phyloP scores from a whole-genome alignment of 331 rosid genomes.

The Malus hybrid region DNA sequence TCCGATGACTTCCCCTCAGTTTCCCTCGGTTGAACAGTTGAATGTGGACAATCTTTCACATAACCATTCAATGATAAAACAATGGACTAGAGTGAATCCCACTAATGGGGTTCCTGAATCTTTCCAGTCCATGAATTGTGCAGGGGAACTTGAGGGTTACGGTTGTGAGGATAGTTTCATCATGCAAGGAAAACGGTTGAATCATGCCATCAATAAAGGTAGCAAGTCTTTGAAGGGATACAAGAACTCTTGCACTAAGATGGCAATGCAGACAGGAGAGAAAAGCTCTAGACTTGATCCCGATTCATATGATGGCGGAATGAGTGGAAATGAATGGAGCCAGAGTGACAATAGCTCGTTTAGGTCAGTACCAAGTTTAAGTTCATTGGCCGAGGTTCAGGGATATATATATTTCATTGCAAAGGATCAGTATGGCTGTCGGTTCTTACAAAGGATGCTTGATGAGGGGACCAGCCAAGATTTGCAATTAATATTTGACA shows the following conservation, averaged over 20 bases:
- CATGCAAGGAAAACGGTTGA: conserved; percentile 23
- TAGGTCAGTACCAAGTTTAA: conserved; percentile 6
- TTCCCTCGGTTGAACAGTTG: background rate
- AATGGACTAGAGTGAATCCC: conserved; percentile 14
- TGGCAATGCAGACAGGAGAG: conserved; percentile 5
- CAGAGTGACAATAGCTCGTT: conserved; percentile 9
- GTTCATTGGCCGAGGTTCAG: conserved; percentile 28
- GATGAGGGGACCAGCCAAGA: conserved; percentile 41
- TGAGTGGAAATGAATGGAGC: conserved; percentile 10
- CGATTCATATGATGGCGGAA: background rate
- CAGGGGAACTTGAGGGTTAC: conserved; percentile 11
- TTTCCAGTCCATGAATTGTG: conserved; percentile 3
- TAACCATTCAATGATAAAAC: conserved; percentile 8
- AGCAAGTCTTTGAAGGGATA: conserved; percentile 5
- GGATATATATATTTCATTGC: conserved; percentile 33
- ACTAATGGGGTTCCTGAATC: conserved; percentile 4
- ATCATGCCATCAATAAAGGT: conserved; percentile 14
- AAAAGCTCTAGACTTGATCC: conserved; percentile 9
- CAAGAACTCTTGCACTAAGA: conserved; percentile 8
- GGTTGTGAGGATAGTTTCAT: conserved; percentile 31
- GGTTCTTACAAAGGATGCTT: conserved; percentile 43
- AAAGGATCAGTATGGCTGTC: conserved; percentile 61
- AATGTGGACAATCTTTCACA: conserved; percentile 14
- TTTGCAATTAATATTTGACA: conserved; percentile 37
- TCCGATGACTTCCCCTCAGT: conserved; percentile 24